Base-by-base conservation (phyloP, 1,284 basidiomycete genomes). In the Ustilago cynodontis region DNA sequence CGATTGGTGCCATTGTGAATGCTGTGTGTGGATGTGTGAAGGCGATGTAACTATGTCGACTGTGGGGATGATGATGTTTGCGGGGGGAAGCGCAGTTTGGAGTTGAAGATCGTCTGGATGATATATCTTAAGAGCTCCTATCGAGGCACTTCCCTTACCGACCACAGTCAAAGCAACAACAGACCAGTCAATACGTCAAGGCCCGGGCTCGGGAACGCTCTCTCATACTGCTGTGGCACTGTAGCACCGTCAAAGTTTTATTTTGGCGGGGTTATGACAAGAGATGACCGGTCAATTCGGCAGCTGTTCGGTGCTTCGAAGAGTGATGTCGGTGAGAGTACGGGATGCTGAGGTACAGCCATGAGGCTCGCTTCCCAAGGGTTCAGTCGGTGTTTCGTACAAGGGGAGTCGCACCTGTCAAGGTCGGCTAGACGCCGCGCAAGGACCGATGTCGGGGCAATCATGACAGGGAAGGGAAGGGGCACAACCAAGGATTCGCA, bases 1-100 rank as follows among this genome's bases (percentile, higher is more conserved):
- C 64, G 35, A 71, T 66, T 11, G 70, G 64, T 52, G 70, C 70
- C 70, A 71, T 71, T 33, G 10, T 59, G 67, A 60, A 26, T 26
- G 50, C 26, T 62, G n/a, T 26, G 33, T 39, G 22, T 28, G 37
- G 50, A 37, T 33, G 35, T 37, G 35, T 4, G 11, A 33, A 6
- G 31, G 5, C 6, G 31, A 33, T 33, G 31, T 33, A 33, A 11
- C 11, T 33, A 16, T 28, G 43, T 31, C 31, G 31, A 10, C 43
- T 31, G 58, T 41, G 54, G 58, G 24, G 33, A 33, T 45, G 18
- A 20, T 22, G 20, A 33, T n/a, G 47, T n/a, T 22, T 41, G 37
- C 37, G 37, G 49, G 50, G 50, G 24, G 28, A n/a, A n/a, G n/a
- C 4, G 22, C 10, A 33, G n/a, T 26, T n/a, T 13, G 52, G 43